Conservation (phyloP, 345 rosid species). For the Rhodamnia argentea region DNA sequence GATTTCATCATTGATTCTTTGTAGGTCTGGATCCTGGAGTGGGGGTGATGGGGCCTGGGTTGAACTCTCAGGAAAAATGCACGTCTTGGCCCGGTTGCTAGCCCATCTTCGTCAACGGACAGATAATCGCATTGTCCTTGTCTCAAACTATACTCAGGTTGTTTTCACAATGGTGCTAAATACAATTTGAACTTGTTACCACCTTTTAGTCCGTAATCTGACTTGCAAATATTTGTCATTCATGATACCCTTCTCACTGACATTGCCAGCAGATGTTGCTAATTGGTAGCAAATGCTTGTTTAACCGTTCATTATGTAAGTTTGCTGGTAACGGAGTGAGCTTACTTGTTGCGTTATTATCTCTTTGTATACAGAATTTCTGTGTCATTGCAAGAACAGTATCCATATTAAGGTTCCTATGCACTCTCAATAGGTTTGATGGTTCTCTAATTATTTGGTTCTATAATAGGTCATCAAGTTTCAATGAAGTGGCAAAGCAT, state of each 20-base stretch:
- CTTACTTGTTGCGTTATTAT: not conserved
- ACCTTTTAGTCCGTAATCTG: not conserved
- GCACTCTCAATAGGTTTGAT: not conserved
- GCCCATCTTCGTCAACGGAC: conserved; percentile 75
- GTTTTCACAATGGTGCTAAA: not conserved
- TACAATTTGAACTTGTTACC: not conserved
- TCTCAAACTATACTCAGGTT: conserved; percentile 97
- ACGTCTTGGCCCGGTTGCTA: conserved; percentile 80
- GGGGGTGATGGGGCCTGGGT: conserved; percentile 98
- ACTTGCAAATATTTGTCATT: not conserved
- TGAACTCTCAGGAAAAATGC: conserved; percentile 98
- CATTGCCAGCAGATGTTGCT: not conserved
- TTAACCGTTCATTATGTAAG: not conserved
- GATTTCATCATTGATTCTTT: conserved; percentile 5
- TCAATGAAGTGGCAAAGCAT: not conserved
- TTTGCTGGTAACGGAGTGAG: not conserved
- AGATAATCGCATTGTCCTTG: conserved; percentile 91
- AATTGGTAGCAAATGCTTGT: not conserved
- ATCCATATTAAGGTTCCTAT: not conserved
- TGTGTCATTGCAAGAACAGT: not conserved
- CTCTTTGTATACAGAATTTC: not conserved
- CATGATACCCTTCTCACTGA: not conserved
- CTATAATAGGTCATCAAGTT: not conserved
- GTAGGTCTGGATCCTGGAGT: conserved; percentile 89
- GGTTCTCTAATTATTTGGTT: not conserved